These are phyloP conservation scores for Leishmania major DNA, from an alignment of 208 protist genomes.

Conservation along the genomic window DNA sequence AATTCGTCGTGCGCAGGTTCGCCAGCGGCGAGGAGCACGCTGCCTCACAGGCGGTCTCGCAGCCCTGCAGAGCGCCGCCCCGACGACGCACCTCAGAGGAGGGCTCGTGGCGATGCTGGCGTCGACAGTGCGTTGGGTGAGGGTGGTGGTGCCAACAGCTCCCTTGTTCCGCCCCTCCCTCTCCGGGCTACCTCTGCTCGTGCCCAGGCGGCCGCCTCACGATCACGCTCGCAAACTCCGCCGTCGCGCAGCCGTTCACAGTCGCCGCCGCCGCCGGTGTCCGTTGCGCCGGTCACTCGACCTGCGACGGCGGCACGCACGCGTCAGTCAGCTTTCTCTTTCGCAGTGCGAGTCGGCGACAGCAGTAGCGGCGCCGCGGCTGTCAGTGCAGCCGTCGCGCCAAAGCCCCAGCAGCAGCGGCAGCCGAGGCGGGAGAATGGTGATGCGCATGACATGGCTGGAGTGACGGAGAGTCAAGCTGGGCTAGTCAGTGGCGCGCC, in stretches of 20 bases:
- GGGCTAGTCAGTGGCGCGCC: not conserved
- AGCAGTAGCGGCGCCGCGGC: not conserved
- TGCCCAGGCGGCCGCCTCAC: constrained; percentile 20
- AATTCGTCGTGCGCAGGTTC: not conserved
- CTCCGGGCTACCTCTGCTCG: constrained; percentile 16
- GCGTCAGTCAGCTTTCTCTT: constrained; percentile 3
- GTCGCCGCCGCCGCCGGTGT: constrained; percentile 7
- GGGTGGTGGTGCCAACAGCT: not conserved
- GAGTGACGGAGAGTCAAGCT: not conserved
- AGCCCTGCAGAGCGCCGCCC: not conserved
- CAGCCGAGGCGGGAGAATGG: not conserved
- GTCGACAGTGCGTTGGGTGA: not conserved
- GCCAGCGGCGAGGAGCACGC: not conserved
- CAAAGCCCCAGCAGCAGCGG: not conserved
- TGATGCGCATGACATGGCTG: not conserved
- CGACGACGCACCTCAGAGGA: not conserved
- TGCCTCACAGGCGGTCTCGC: not conserved
- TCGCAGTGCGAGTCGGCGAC: constrained; percentile 4
- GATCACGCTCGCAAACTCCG: constrained; percentile 8
- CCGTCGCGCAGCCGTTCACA: constrained; percentile 12
- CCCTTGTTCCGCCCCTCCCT: not conserved
- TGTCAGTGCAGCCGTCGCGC: not conserved
- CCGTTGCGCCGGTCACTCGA: not conserved
- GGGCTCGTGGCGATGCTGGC: not conserved
- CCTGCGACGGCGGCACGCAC: not conserved